These are phyloP conservation scores for Orbilia brochopaga DNA, from an alignment of 2,329 filamentous ascomycete genomes.

Conservation along the genomic window DNA sequence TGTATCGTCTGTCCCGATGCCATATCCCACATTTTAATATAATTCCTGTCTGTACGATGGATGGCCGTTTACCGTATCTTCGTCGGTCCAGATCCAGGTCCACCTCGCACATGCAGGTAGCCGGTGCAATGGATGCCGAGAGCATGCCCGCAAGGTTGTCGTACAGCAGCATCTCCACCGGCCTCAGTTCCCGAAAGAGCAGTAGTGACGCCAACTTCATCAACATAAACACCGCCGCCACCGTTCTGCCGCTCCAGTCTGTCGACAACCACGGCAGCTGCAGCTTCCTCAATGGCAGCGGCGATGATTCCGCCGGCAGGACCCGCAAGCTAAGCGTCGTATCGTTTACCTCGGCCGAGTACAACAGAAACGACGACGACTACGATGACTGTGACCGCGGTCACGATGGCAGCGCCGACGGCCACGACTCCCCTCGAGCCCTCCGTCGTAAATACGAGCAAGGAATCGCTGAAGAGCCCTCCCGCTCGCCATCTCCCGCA, in stretches of 20 bases:
- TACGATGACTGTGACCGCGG: background rate
- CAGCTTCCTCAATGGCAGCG: slow-evolving; percentile 2
- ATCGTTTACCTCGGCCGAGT: slow-evolving; percentile 39
- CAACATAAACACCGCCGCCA: slow-evolving; percentile 1
- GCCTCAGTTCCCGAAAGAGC: slow-evolving; percentile 15
- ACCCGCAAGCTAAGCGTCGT: slow-evolving; percentile 44
- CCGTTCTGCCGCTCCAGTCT: background rate
- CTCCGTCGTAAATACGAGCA: slow-evolving; percentile 2
- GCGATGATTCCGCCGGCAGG: slow-evolving; percentile 9
- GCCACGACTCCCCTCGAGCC: background rate
- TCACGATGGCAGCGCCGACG: background rate
- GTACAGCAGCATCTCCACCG: slow-evolving; percentile 31
- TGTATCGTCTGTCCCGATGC: background rate
- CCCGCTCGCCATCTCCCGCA: slow-evolving; percentile 17
- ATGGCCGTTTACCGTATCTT: background rate
- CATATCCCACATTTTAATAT: background rate
- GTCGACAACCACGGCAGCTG: background rate
- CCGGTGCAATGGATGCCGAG: slow-evolving; percentile 11
- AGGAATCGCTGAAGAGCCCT: slow-evolving; percentile 12
- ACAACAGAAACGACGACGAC: slow-evolving; percentile 41
- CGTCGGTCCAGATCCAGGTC: background rate
- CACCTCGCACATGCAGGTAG: slow-evolving; percentile 15
- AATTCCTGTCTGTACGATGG: background rate
- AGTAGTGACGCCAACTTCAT: slow-evolving; percentile 18
- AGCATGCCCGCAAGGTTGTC: slow-evolving; percentile 7